phyloP scores from a whole-genome alignment of 2,329 filamentous ascomycete genomes.

The Pestalotiopsis sp. region DNA sequence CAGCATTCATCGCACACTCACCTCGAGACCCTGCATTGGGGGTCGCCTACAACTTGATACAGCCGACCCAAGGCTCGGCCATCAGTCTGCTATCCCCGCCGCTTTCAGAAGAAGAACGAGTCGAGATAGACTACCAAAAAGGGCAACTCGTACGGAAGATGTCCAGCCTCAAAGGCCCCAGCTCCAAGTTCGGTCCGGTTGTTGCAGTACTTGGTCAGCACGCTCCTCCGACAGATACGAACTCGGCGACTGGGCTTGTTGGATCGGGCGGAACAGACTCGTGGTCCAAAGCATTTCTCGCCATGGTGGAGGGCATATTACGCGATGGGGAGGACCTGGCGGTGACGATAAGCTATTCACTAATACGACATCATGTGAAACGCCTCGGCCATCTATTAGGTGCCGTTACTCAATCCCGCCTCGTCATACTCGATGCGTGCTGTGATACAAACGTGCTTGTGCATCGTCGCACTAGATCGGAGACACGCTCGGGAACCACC shows the following conservation, averaged over 20 bases:
- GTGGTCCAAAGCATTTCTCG: constrained; percentile 59
- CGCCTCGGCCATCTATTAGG: constrained; percentile 52
- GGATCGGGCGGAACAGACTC: constrained; percentile 32
- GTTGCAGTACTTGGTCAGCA: constrained; percentile 33
- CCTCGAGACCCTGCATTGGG: constrained; percentile 26
- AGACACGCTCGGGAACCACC: neutral
- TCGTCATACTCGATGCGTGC: constrained; percentile 56
- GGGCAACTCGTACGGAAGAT: constrained; percentile 47
- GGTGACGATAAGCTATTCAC: constrained; percentile 56
- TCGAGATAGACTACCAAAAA: constrained; percentile 43
- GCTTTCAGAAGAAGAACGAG: constrained; percentile 35
- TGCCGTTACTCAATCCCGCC: constrained; percentile 47
- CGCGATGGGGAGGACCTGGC: constrained; percentile 62
- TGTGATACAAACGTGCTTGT: constrained; percentile 53
- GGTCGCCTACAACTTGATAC: constrained; percentile 44
- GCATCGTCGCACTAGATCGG: constrained; percentile 14
- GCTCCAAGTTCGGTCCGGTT: constrained; percentile 48
- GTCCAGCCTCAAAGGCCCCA: constrained; percentile 43
- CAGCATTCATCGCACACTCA: constrained; percentile 40
- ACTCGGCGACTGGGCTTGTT: constrained; percentile 2
- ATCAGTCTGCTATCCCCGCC: constrained; percentile 36
- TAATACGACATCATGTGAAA: constrained; percentile 52
- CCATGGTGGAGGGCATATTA: constrained; percentile 55
- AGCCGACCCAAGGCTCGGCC: constrained; percentile 35
- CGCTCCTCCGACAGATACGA: constrained; percentile 9